Evolutionary conservation across 371 early-diverging fungal species (phyloP), one percentile per base, ranked within the genome.

Genomic region (Capillidium rhysosporum): DNA sequence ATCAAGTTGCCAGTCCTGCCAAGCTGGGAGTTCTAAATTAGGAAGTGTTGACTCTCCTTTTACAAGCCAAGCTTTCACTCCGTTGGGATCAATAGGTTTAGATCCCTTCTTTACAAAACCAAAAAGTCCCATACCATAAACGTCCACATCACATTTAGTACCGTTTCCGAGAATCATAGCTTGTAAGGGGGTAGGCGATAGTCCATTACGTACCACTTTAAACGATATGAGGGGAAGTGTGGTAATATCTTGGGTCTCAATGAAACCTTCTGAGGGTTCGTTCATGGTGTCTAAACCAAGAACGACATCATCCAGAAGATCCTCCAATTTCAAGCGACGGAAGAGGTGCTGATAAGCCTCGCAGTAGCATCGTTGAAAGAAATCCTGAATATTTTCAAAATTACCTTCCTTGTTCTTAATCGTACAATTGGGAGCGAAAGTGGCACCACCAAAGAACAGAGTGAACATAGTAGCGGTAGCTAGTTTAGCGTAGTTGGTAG

Each of bases 391-490:
- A 56, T 71, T 67, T 38, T 69, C 47, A 20, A 59, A 64, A 40
- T 67, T 69, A 26, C 44, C 59, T 39, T 69, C 65, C 28, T 64
- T 63, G 3, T 25, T 70, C 59, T 30, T 10, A 38, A 76, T 71
- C n/a, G 59, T 63, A 45, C 76, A 71, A 3, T 73, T 60, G 0
- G 88, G 88, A 0, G 85, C 84, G 70, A 75, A 86, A 4, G 61
- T 66, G 25, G 70, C 66, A 26, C 86, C 87, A n/a, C 68, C 86
- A 64, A 82, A 88, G 59, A 86, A 86, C 14, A 86, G 65, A 0
- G 89, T 82, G 54, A 86, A 85, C 78, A 88, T 78, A 45, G 89
- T 86, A 0, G 82, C 72, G 0, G 79, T 72, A n/a, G 89, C 87
- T 14, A 87, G 63, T 48, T 84, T 86, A 54, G 69, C 66, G 62